Base-by-base conservation (phyloP, 2,329 filamentous ascomycete genomes). In the Iodosphaeria phyllophila region DNA sequence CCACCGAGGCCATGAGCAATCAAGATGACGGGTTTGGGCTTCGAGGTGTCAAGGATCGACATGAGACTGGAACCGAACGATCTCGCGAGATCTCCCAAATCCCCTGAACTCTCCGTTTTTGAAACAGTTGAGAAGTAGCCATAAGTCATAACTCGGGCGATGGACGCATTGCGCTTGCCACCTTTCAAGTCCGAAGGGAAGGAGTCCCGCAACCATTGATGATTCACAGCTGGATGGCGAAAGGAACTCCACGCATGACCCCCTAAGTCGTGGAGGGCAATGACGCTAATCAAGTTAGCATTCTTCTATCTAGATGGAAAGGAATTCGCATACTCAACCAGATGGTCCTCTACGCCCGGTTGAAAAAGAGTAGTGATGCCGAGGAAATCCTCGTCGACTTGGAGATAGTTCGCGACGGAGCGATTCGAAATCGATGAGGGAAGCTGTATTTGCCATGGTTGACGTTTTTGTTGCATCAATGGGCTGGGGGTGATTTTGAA, bases 231-330 rank as follows among this genome's bases (percentile, higher is more conserved):
- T 23, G 29, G 30, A 15, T 39, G 36, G 24, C 43, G 43, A 28
- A 46, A 47, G 3, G 44, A 47, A 4, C 35, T 38, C 20, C 38
- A 47, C 2, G 41, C 40, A 27, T 45, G 40, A 8, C 37, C 33
- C 13, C 37, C 39, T 7, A 44, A 34, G 2, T 36, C 39, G 5
- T 16, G 14, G n/a, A 26, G 8, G 9, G 25, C 25, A 10, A 26
- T 22, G 14, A 26, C 22, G 13, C 19, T 26, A 15, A 12, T n/a
- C 7, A n/a, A 14, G 7, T 23, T 23, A 23, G 22, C 12, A n/a
- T 19, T 14, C 11, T 14, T 11, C 13, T 7, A 6, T 6, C 22
- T 23, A 13, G 10, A 8, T 14, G 11, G 22, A 23, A 13, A n/a
- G 22, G 18, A 8, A 11, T 16, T 13, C 6, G n/a, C 22, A 13